Evolutionary conservation across 2,329 filamentous ascomycete species (phyloP).

Genomic region (Beauveria brongniartii): DNA sequence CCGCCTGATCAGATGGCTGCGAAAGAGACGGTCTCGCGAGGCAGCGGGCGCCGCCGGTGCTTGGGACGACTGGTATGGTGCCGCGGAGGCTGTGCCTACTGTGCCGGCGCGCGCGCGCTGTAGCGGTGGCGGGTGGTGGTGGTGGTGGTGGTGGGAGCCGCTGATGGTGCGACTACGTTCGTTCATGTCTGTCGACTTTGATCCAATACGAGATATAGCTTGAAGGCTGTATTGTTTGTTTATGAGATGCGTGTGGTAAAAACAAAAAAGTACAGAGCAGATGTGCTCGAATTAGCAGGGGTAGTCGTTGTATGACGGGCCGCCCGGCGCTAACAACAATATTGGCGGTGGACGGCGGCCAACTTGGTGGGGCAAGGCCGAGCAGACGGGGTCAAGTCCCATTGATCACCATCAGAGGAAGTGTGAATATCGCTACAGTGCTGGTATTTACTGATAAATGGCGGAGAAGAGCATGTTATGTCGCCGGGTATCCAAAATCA

Average conservation of each 20-base stretch:
- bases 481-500: not conserved
- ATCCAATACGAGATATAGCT: not conserved
- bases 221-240: not conserved
- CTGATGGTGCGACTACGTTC: conserved; percentile 2
- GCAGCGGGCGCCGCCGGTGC: not conserved
- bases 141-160: not conserved
- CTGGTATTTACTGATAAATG: too few species aligned
- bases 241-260: not conserved
- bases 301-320: not conserved
- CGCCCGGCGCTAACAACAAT: not conserved
- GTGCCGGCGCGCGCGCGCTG: conserved; percentile 2
- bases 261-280: not conserved
- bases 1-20: conserved; percentile 48
- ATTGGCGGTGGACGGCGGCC: conserved; percentile 19
- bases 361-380: conserved; percentile 10
- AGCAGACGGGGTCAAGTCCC: not conserved
- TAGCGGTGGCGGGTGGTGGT: not conserved
- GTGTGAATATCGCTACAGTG: too few species aligned
- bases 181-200: not conserved
- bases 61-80: not conserved
- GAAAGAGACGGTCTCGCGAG: conserved; percentile 37
- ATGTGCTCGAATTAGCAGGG: not conserved
- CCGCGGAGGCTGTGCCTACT: not conserved
- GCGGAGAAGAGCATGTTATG: not conserved
- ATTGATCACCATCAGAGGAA: not conserved